Evolutionary conservation across 225 moss, liverwort and hornwort species (phyloP), one percentile per base, ranked within the genome.

Genomic region (Marchantia polymorpha): DNA sequence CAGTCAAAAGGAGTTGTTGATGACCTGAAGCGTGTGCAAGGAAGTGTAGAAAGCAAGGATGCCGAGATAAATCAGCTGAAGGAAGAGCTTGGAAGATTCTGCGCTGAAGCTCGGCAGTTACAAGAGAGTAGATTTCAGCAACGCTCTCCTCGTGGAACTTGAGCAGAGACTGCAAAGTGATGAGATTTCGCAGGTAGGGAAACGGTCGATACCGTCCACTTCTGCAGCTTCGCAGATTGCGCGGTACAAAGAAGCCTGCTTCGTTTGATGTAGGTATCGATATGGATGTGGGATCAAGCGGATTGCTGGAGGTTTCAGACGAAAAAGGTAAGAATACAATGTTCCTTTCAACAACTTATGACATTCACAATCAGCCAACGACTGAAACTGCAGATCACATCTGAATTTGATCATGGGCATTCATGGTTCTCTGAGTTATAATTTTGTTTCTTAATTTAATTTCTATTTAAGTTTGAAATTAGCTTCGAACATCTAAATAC

Each of bases 1-100:
- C 90, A 96, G 73, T 94, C 92, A 82, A 91, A 94, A 80, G 94
- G 90, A 74, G 89, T 96, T 79, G 88, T 94, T 49, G 80, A 75
- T 82, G 91, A 94, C 81, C 86, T 92, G 79, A 94, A 94, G 72
- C 84, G 77, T 39, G 85, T 94, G 75, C 92, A 96, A 83, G 88
- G 79, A 85, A 89, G 54, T 80, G 85, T 94, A 6, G 87, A 91
- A 81, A 87, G 88, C 47, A 91, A 94, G 80, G 88, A 94, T 82
- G 80, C 77, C 72, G 92, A 94, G 84, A 89, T 96, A 85, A 52
- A 53, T 13, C 83, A 87, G 74, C 80, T 94, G 81, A 89, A 86
- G 69, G 82, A 79, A 73, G 90, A 89, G 82, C 75, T 85, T 76
- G 75, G 46, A 47, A 86, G 80, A 69, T 85, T 85, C 26, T 84